Evolutionary conservation across 306 rosid species (phyloP).

Genomic region (Biancaea sappan): DNA sequence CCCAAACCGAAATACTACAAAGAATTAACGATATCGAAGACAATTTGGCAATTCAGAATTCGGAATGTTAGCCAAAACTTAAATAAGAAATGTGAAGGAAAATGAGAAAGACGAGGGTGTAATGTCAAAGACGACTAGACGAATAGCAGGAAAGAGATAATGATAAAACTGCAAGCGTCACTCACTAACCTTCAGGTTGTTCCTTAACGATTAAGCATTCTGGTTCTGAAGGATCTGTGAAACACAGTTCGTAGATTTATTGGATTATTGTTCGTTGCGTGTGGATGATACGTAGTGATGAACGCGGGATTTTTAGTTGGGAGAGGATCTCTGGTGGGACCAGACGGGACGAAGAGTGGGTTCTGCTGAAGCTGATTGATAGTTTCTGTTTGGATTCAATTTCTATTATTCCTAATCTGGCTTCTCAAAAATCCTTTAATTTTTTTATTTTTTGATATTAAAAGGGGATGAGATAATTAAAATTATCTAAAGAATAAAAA

Average conservation of each 20-base stretch:
- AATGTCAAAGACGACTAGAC: slow-evolving; percentile 16
- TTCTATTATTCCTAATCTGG: neutral
- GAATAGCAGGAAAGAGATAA: neutral
- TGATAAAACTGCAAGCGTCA: neutral
- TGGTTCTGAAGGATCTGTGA: slow-evolving; percentile 15
- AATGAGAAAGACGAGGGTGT: neutral
- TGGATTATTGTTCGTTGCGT: neutral
- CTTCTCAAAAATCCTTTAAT: too few species aligned
- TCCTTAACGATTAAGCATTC: slow-evolving; percentile 44
- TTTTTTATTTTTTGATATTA: too few species aligned
- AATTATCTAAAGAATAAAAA: too few species aligned
- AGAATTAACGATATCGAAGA: neutral
- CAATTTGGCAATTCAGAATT: neutral
- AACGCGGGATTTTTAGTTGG: neutral
- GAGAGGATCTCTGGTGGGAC: neutral
- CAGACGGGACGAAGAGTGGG: neutral
- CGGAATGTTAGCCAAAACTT: neutral
- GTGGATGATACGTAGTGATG: neutral
- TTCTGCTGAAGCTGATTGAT: neutral
- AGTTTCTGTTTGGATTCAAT: neutral
- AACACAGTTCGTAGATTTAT: neutral
- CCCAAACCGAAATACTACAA: slow-evolving; percentile 24
- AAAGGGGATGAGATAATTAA: too few species aligned
- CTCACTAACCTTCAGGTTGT: neutral
- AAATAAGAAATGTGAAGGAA: neutral